These are phyloP conservation scores for Collybiopsis confluens DNA, from an alignment of 768 basidiomycete species.

Conservation along the genomic window DNA sequence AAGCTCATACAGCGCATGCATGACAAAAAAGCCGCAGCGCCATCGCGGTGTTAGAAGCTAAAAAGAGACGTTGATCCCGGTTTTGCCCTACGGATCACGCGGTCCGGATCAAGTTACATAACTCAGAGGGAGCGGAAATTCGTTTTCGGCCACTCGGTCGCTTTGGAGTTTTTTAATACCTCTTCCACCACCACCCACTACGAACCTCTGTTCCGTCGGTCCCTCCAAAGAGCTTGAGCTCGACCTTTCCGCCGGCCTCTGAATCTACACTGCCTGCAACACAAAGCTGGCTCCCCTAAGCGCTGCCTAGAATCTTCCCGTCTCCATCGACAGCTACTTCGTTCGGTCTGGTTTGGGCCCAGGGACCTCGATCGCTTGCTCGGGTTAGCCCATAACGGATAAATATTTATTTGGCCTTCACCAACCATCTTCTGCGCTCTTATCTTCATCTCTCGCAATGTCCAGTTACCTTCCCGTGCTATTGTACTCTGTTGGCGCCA, in stretches of 20 bases:
- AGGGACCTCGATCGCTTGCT: neutral
- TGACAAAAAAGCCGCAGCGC: too few relatives aligned
- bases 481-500: slow-evolving; percentile 58
- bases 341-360: too few relatives aligned
- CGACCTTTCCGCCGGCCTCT: neutral
- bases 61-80: too few relatives aligned
- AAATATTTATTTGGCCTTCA: neutral
- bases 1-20: too few relatives aligned
- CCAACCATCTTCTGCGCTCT: neutral
- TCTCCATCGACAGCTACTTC: neutral
- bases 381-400: neutral
- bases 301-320: neutral
- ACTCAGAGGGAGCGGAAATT: neutral
- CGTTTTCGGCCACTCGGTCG: neutral
- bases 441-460: slow-evolving; percentile 31
- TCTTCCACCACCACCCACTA: neutral
- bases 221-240: neutral
- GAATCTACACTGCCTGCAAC: neutral
- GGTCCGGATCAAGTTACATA: neutral
- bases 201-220: neutral
- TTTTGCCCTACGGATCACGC: neutral
- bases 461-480: slow-evolving; percentile 69
- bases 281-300: neutral
- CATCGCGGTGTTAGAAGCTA: too few relatives aligned
- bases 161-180: neutral